Base-by-base conservation (phyloP, 495 filamentous ascomycete species). In the Penicillium bovifimosum region DNA sequence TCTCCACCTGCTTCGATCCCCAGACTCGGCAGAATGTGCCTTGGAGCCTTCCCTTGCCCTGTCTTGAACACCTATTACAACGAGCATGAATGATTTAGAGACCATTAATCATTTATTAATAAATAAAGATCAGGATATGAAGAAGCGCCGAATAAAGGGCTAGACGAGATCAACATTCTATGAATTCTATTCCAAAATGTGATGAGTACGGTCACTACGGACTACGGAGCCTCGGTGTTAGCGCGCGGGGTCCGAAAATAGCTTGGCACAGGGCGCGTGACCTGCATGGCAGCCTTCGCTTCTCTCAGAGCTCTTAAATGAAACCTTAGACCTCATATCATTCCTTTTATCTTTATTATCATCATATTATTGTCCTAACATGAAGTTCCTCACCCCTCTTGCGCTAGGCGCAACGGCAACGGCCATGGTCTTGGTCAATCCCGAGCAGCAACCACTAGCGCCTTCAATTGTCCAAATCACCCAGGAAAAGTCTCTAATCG, bases 401-500 rank as follows among this genome's bases (percentile, higher is more conserved):
- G 65, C 66, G 52, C 59, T 71, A 34, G 58, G 67, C 59, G 69
- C 69, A 55, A 62, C 64, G 9, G 63, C 62, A 34, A 54, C 62
- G 36, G 66, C 58, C 14, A 54, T 70, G 52, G 71, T 62, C 9
- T 58, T 63, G 18, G 66, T 70, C 11, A 56, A 73, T 26, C 71
- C 67, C 10, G 68, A 72, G 50, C 70, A 75, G 48, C 63, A 66
- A 46, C 65, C 62, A 14, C 52, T 76, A 32, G 59, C 55, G 10
- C 62, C 59, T 10, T 69, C 65, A 18, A 54, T 68, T 36, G 61
- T 68, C 13, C 67, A 70, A 29, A 61, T 63, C 29, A 58, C 66
- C 18, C 52, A 61, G 17, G 79, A 86, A 45, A 76, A 77, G 59
- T 96, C 79, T 61, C 78, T 93, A 31, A 86, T 98, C 53, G 91